Conservation (phyloP, 2,329 filamentous ascomycete species). For the Trichoderma afroharzianum region DNA sequence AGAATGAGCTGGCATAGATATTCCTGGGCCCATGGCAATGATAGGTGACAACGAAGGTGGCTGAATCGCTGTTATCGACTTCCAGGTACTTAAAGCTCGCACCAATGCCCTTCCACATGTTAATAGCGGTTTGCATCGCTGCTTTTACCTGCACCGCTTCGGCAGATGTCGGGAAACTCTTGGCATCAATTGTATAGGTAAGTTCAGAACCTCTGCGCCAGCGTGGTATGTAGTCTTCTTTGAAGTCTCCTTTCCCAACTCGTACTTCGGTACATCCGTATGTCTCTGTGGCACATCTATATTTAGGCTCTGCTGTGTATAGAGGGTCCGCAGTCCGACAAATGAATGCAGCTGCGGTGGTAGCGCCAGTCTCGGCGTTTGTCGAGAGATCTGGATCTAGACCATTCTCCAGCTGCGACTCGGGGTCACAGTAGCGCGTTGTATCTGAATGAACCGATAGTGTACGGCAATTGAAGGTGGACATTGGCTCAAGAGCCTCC, state of each 20-base stretch:
- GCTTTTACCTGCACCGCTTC: fast-evolving
- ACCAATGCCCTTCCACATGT: background rate
- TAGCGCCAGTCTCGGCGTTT: too few relatives aligned
- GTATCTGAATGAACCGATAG: too few relatives aligned
- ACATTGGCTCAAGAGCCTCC: too few relatives aligned
- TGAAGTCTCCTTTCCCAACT: background rate
- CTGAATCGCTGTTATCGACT: background rate
- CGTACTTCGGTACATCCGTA: background rate
- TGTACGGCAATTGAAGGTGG: too few relatives aligned
- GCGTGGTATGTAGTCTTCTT: background rate
- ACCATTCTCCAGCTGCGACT: background rate
- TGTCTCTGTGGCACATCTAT: background rate
- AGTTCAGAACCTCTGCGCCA: background rate
- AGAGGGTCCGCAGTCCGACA: background rate
- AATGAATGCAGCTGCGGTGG: background rate
- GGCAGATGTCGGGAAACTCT: background rate
- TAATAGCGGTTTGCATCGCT: background rate
- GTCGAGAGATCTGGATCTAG: too few relatives aligned
- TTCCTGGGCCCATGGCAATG: fast-evolving
- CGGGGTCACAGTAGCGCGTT: background rate
- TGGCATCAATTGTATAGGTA: background rate
- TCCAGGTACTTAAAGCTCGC: background rate
- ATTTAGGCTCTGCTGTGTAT: background rate
- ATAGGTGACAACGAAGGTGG: background rate
- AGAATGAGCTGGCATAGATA: background rate